These are phyloP conservation scores for Phytopythium helicoides DNA, from an alignment of 352 stramenopile genomes.

Conservation along the genomic window DNA sequence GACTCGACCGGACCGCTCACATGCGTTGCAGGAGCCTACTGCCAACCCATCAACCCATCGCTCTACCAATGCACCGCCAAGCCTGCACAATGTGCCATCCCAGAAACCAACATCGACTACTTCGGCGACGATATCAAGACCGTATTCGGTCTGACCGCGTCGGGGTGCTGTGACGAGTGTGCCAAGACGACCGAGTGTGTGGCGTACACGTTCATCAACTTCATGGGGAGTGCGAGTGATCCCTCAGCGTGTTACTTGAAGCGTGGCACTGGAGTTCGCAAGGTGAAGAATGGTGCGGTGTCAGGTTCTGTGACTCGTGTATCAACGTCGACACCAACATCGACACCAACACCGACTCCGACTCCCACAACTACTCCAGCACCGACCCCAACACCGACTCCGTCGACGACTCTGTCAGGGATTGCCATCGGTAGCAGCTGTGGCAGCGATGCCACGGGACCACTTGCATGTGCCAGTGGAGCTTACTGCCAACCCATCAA, in stretches of 20 bases:
- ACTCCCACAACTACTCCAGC: constrained; percentile 8
- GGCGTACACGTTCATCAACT: constrained; percentile 52
- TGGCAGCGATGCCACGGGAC: constrained; percentile 5
- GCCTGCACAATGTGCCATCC: constrained; percentile 21
- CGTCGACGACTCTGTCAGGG: not conserved
- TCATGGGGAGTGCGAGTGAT: constrained; percentile 10
- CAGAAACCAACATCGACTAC: not conserved
- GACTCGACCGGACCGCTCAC: not conserved
- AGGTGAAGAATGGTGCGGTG: constrained; percentile 14
- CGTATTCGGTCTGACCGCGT: constrained; percentile 24
- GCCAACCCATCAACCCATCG: constrained; percentile 11
- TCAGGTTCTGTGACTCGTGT: constrained; percentile 17
- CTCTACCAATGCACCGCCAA: constrained; percentile 58
- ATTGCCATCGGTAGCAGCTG: constrained; percentile 4
- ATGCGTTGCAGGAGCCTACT: constrained; percentile 7
- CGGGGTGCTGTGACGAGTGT: constrained; percentile 41
- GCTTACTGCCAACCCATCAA: constrained; percentile 15
- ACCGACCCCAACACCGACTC: not conserved
- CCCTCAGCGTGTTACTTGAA: constrained; percentile 37
- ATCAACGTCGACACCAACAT: too few species aligned
- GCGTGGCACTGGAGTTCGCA: constrained; percentile 9
- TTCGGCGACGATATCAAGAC: constrained; percentile 24
- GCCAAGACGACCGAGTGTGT: constrained; percentile 34
- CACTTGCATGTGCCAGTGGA: constrained; percentile 1
- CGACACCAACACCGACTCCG: too few species aligned